Base-by-base conservation (phyloP, 495 filamentous ascomycete species). In the Xanthoparmelia taractica region DNA sequence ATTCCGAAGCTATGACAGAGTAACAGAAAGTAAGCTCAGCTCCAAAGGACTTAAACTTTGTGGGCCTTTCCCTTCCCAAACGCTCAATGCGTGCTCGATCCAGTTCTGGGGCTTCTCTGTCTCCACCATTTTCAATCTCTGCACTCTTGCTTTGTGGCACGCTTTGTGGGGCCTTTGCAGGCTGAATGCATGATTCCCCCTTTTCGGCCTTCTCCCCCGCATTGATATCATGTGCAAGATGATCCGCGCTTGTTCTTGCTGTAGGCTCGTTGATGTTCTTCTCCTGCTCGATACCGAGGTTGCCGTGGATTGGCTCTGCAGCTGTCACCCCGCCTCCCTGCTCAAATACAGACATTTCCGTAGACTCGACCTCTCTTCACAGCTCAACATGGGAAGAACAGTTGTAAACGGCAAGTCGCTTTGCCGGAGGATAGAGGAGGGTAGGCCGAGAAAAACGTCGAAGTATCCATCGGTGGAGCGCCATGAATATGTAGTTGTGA, bases 1-100 rank as follows among this genome's bases (percentile, higher is more conserved):
- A 78, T 68, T 92, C 84, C 37, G 88, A 91, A 75, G 88, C 84
- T 31, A 86, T 77, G 45, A 94, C 79, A 0, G 88, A 86, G 65
- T 87, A 83, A 69, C 85, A 83, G 68, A 94, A 96, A 5, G 83
- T 80, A 23, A 85, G 66, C 70, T 95, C 91, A 4, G 80, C 73
- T 73, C 81, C 82, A 38, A 77, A 63, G 34, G 80, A 82, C 13
- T 73, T 66, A 68, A 96, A 92, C n/a, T 71, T 74, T 12, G 79
- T 77, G 4, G 91, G 91, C 52, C 91, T 77, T 65, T 91, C 78
- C 59, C 87, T 80, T 38, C 90, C 91, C 0, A 94, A 76, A 15
- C 80, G 78, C 59, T 91, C 88, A 58, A 93, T 75, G 40, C 76
- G 74, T 23, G 73, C 66, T 43, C 58, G 37, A 18, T 67, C 61